Conservation (phyloP, 163 green algal species). For the Chlamydomonas reinhardtii region DNA sequence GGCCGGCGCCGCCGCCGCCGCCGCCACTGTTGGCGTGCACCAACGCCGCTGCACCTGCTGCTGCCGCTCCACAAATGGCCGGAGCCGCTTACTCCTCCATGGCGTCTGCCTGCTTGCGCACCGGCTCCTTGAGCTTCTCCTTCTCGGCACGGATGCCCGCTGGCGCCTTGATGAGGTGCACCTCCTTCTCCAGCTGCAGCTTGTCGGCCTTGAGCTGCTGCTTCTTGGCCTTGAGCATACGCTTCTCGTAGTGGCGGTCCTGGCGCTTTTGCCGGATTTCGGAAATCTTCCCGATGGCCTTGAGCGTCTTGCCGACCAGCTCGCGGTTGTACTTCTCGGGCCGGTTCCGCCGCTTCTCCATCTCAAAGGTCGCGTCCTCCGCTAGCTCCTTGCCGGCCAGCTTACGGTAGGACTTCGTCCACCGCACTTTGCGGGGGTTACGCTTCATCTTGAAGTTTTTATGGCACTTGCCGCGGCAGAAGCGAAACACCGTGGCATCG, state of each 20-base stretch:
- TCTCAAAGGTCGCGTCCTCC: constrained; percentile 97
- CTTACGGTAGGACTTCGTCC: constrained; percentile 98
- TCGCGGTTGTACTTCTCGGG: constrained; percentile 98
- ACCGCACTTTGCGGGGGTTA: constrained; percentile 97
- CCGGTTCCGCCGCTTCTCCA: constrained; percentile 95
- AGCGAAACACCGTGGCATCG: constrained; percentile 95
- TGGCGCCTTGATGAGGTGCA: constrained; percentile 89
- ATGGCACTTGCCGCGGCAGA: constrained; percentile 98
- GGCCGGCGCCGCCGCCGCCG: too few relatives aligned
- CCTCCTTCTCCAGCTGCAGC: constrained; percentile 88
- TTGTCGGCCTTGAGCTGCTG: constrained; percentile 70
- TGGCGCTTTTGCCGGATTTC: constrained; percentile 80
- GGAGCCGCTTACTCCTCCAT: constrained; percentile 67
- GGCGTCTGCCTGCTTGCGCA: constrained; percentile 52
- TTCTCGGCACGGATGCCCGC: constrained; percentile 57
- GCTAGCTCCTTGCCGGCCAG: constrained; percentile 93
- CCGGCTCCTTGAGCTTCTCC: constrained; percentile 74
- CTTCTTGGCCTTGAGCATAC: constrained; percentile 81
- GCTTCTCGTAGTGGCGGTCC: constrained; percentile 85
- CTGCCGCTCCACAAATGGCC: too few relatives aligned
- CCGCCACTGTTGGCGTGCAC: too few relatives aligned
- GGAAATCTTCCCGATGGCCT: constrained; percentile 88
- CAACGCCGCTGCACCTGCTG: too few relatives aligned
- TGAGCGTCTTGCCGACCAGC: constrained; percentile 87
- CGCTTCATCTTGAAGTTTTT: constrained; percentile 99